Conservation (phyloP, 1,284 basidiomycete species). For the Spongiforma sp. region DNA sequence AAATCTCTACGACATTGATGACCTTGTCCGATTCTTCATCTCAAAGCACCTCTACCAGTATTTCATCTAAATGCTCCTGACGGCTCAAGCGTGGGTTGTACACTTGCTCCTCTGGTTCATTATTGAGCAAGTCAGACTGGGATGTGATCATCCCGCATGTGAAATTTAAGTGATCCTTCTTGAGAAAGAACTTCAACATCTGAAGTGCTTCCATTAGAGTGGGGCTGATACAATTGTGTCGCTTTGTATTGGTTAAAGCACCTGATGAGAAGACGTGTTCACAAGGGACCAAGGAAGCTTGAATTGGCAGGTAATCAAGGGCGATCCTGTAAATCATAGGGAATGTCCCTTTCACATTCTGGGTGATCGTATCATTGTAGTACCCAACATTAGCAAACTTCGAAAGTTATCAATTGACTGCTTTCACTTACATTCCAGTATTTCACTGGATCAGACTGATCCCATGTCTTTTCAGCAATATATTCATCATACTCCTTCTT, state of each 20-base stretch:
- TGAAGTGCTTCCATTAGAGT: background rate
- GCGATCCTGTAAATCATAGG: no score
- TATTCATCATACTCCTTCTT: no score
- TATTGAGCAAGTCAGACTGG: background rate
- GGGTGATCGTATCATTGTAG: background rate
- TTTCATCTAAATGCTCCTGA: background rate
- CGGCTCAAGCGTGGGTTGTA: background rate
- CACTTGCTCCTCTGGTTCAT: background rate
- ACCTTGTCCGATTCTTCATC: no score
- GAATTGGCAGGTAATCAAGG: slow-evolving; percentile 10
- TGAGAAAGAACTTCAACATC: background rate
- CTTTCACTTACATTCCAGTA: no score
- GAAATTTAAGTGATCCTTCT: background rate
- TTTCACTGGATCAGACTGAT: no score
- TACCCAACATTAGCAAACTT: background rate
- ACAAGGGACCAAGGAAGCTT: background rate
- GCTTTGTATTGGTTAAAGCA: slow-evolving; percentile 5
- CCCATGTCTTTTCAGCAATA: no score
- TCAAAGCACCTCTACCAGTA: background rate
- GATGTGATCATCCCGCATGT: background rate
- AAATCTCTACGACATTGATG: no score
- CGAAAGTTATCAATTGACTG: no score
- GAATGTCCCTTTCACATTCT: background rate
- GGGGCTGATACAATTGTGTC: slow-evolving; percentile 1
- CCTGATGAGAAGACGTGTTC: slow-evolving; percentile 7